A percentile compares a stretch with the other conserved stretches of the same genome.
Evolutionary conservation across 805 yeast genomes (phyloP).

Genomic region (Hanseniaspora valbyensis): DNA sequence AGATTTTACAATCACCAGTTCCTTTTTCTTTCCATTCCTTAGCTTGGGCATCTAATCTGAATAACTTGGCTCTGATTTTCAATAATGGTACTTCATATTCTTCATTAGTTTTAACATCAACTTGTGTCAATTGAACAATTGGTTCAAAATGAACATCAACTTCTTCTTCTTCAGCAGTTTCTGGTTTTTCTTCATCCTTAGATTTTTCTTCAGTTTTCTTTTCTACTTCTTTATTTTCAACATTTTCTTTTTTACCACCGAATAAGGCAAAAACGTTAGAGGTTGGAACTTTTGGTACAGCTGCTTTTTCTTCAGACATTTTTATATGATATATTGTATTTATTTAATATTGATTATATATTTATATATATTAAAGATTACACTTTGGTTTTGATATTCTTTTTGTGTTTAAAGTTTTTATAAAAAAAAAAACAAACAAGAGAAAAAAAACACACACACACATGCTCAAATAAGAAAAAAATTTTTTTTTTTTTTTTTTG

Average conservation of each 20-base stretch:
- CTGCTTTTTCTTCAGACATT: constrained; percentile 15
- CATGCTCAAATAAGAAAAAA: background rate
- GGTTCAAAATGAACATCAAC: constrained; percentile 93
- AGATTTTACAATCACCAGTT: constrained; percentile 93
- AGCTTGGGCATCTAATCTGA: constrained; percentile 71
- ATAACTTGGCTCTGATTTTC: constrained; percentile 90
- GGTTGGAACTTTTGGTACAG: constrained; percentile 46
- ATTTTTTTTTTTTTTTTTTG: background rate
- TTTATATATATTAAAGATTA: too few species aligned
- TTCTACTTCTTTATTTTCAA: constrained; percentile 30
- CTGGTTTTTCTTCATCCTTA: constrained; percentile 14
- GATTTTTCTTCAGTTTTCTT: background rate
- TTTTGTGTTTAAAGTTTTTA: background rate
- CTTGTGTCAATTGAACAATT: constrained; percentile 84
- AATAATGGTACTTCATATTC: constrained; percentile 73
- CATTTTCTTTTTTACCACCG: constrained; percentile 41
- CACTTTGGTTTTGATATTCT: too few species aligned
- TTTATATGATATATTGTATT: constrained; percentile 20
- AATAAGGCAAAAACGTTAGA: constrained; percentile 87
- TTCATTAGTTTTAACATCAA: constrained; percentile 91
- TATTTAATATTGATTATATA: constrained; percentile 18
- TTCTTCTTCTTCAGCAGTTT: constrained; percentile 27
- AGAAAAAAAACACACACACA: constrained; percentile 21
- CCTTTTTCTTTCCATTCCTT: constrained; percentile 99
- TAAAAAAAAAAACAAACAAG: background rate